These are phyloP conservation scores for Cicer bijugum DNA, from an alignment of 306 rosid species.

Conservation along the genomic window DNA sequence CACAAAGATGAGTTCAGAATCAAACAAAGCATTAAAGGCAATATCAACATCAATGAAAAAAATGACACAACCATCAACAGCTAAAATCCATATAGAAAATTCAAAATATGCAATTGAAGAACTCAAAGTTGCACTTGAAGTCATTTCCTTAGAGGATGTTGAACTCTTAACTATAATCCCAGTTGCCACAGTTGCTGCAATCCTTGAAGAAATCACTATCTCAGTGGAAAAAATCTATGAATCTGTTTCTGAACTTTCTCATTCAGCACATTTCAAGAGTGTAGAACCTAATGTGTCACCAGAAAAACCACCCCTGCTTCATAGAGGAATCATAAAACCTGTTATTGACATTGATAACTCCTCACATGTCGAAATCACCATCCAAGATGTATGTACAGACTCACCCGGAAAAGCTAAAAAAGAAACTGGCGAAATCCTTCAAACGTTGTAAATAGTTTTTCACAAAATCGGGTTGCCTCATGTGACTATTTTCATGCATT, in stretches of 20 bases:
- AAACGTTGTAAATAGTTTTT: constrained; percentile 33
- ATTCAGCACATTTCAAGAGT: constrained; percentile 62
- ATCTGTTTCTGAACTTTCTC: constrained; percentile 72
- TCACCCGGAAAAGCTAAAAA: constrained; percentile 40
- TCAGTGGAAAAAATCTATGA: constrained; percentile 65
- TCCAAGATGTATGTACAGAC: constrained; percentile 43
- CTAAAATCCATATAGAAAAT: constrained; percentile 56
- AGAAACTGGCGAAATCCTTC: constrained; percentile 33
- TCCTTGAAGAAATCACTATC: constrained; percentile 66
- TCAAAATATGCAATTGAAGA: constrained; percentile 63
- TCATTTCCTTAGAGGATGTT: constrained; percentile 43
- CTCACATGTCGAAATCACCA: constrained; percentile 56
- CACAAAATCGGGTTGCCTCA: neutral
- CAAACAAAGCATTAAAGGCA: constrained; percentile 64
- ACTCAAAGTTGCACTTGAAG: constrained; percentile 58
- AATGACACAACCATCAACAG: constrained; percentile 62
- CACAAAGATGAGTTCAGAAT: constrained; percentile 64
- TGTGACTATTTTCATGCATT: neutral
- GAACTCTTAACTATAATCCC: constrained; percentile 64
- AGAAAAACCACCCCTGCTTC: constrained; percentile 70
- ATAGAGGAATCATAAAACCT: constrained; percentile 73
- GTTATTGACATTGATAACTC: constrained; percentile 43
- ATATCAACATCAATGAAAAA: constrained; percentile 60
- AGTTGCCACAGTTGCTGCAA: constrained; percentile 64
- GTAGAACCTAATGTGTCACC: constrained; percentile 49